Evolutionary conservation across 371 early-diverging fungal species (phyloP).

Genomic region (Mortierella polycephala): DNA sequence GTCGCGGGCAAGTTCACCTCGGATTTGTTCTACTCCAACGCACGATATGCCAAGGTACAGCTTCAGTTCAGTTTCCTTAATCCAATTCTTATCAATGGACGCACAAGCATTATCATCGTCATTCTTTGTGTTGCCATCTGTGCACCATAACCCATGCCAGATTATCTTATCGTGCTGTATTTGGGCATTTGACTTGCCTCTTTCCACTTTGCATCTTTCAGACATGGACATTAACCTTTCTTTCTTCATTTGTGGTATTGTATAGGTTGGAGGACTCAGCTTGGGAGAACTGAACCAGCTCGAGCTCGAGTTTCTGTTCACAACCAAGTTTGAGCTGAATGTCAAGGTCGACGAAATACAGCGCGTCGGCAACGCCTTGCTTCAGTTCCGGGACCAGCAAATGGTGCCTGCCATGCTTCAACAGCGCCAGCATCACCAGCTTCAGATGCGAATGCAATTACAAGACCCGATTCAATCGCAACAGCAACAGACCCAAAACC

Average conservation of each 20-base stretch:
- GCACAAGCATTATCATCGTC: background rate
- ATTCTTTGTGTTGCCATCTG: no score
- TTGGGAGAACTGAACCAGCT: constrained; percentile 88
- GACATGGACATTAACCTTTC: constrained; percentile 1
- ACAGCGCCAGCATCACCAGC: constrained; percentile 9
- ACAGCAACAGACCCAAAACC: constrained; percentile 1
- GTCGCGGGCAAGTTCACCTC: constrained; percentile 86
- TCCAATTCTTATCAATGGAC: background rate
- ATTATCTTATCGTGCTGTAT: no score
- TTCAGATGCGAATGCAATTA: background rate
- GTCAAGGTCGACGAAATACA: constrained; percentile 57
- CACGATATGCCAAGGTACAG: constrained; percentile 78
- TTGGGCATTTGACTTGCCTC: background rate
- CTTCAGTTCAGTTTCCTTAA: background rate
- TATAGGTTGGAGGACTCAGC: constrained; percentile 87
- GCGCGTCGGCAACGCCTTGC: constrained; percentile 30
- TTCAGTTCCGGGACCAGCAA: constrained; percentile 32
- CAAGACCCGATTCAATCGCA: background rate
- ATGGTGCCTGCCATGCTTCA: constrained; percentile 7
- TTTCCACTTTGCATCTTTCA: background rate
- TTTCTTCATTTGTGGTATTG: background rate
- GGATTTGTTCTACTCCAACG: constrained; percentile 85
- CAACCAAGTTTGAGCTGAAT: constrained; percentile 84
- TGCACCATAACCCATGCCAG: no score
- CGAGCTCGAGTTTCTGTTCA: constrained; percentile 88